Percentiles rank a stretch among this genome's conserved stretches.
Conservation (phyloP, 2,329 filamentous ascomycete genomes). For the Alternaria metachromatica region DNA sequence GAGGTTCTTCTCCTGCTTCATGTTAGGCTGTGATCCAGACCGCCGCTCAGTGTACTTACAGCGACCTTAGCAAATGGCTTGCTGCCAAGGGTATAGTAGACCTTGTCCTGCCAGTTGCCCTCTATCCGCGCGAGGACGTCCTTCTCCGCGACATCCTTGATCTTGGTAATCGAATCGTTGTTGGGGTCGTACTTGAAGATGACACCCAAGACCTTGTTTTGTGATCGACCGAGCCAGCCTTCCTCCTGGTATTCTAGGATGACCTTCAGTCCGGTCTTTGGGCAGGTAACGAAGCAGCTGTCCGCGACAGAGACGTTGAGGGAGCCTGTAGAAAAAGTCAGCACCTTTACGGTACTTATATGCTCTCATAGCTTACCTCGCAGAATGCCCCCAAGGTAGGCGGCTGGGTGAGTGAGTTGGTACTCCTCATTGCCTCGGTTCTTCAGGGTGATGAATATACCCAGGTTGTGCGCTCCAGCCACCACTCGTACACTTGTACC, state of each 20-base stretch:
- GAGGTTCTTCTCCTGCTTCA: constrained; percentile 62
- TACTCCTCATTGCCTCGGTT: constrained; percentile 87
- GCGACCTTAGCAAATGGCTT: constrained; percentile 56
- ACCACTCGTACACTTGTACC: constrained; percentile 92
- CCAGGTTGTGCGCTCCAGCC: constrained; percentile 90
- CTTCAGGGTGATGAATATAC: constrained; percentile 90
- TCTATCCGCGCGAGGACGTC: constrained; percentile 83
- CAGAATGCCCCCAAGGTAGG: constrained; percentile 86
- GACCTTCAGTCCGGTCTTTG: constrained; percentile 87
- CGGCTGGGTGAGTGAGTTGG: constrained; percentile 92
- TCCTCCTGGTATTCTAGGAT: constrained; percentile 95
- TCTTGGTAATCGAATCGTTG: constrained; percentile 78
- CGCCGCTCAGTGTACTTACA: constrained; percentile 56
- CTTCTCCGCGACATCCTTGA: constrained; percentile 85
- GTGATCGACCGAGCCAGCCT: constrained; percentile 88
- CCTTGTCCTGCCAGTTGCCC: constrained; percentile 81
- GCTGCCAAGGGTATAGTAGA: constrained; percentile 64
- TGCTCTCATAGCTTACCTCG: constrained; percentile 57
- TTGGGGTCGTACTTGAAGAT: constrained; percentile 89
- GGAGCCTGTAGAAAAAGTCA: constrained; percentile 58
- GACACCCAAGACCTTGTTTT: constrained; percentile 90
- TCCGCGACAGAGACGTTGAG: constrained; percentile 91
- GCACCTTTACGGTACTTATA: neutral
- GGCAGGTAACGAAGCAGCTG: constrained; percentile 84
- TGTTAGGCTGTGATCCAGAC: constrained; percentile 12